A percentile compares a stretch with the other conserved stretches of the same genome.
These are phyloP conservation scores for Choricystis sp. DNA, from an alignment of 139 green algal genomes.

Conservation along the genomic window DNA sequence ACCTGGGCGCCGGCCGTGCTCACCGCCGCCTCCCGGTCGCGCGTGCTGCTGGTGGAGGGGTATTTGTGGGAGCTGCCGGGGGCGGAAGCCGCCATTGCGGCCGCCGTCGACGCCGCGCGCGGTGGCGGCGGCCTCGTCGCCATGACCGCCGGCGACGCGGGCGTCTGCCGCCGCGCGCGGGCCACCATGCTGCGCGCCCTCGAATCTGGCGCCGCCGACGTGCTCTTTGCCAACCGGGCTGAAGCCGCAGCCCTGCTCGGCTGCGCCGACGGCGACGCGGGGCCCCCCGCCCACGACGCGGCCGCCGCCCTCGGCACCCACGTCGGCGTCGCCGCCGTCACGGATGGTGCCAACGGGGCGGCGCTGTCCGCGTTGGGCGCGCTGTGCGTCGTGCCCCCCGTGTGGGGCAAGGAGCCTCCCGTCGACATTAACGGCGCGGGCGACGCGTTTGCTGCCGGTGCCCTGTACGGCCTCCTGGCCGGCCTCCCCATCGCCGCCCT, in stretches of 20 bases:
- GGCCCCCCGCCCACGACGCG: constrained; percentile 10
- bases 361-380: constrained; percentile 24
- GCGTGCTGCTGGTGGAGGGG: constrained; percentile 51
- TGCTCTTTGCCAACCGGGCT: constrained; percentile 48
- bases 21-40: constrained; percentile 16
- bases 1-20: constrained; percentile 12
- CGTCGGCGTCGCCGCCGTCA: constrained; percentile 47
- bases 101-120: constrained; percentile 11
- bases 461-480: constrained; percentile 38
- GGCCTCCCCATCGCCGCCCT: constrained; percentile 9
- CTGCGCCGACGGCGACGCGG: not conserved
- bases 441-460: constrained; percentile 45
- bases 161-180: constrained; percentile 38
- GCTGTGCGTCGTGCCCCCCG: constrained; percentile 9
- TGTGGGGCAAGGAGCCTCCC: not conserved
- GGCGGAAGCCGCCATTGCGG: constrained; percentile 19
- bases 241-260: constrained; percentile 11
- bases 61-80: constrained; percentile 46
- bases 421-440: constrained; percentile 48
- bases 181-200: constrained; percentile 21
- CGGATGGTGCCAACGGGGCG: constrained; percentile 43
- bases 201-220: constrained; percentile 24
- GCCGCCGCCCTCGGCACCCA: constrained; percentile 26
- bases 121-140: constrained; percentile 34
- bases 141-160: constrained; percentile 56